A percentile compares a stretch with the other conserved stretches of the same genome.
These are phyloP conservation scores for Botrytis galanthina DNA, from an alignment of 2,329 filamentous ascomycete species.

Conservation along the genomic window DNA sequence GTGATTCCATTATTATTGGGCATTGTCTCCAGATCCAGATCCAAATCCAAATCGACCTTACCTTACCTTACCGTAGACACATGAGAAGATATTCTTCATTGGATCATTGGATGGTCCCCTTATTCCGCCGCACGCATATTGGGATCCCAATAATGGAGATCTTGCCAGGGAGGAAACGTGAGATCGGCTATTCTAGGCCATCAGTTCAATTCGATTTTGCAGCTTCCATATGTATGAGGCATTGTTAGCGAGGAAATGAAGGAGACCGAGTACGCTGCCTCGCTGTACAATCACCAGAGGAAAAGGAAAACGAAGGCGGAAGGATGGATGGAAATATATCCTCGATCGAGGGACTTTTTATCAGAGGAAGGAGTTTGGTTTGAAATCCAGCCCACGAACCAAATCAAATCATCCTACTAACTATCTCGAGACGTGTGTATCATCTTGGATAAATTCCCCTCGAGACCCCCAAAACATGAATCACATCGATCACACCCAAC, in stretches of 20 bases:
- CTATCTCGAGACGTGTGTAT: not conserved
- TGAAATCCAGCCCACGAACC: not conserved
- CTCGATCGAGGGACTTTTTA: not conserved
- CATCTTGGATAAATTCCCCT: slow-evolving; percentile 3
- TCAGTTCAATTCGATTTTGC: not conserved
- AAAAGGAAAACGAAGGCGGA: not conserved
- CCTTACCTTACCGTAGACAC: not conserved
- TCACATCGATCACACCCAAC: not conserved
- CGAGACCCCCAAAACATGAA: not conserved
- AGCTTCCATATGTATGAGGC: not conserved
- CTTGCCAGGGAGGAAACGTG: not conserved
- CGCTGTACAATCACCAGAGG: not conserved
- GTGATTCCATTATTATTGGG: not conserved
- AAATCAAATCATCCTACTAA: not conserved
- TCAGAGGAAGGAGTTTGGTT: not conserved
- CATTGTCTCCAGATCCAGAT: not conserved
- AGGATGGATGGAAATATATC: not conserved
- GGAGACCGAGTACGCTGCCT: not conserved
- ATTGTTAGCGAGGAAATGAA: not conserved
- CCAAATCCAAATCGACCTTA: not conserved
- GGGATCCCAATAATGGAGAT: not conserved
- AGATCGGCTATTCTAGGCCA: not conserved
- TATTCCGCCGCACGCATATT: slow-evolving; percentile 10
- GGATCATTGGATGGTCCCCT: not conserved
- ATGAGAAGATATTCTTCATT: not conserved